Conservation (phyloP, 345 rosid species). For the Fremontodendron californicum region DNA sequence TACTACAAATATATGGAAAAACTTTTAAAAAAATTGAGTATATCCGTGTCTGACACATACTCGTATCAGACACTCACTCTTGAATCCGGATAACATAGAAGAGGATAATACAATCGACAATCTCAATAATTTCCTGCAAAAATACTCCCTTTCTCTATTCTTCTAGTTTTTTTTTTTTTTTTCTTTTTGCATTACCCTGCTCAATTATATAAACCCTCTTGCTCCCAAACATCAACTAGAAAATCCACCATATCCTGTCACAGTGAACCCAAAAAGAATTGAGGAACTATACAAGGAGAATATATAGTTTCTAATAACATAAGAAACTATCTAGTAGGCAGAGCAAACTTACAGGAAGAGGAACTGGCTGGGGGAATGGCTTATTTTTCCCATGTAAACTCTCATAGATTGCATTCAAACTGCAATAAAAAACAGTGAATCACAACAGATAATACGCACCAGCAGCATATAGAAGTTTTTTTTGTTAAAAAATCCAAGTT, state of each 20-base stretch:
- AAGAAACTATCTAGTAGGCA: neutral
- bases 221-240: constrained; percentile 64
- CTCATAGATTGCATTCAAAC: constrained; percentile 63
- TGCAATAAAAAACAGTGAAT: constrained; percentile 17
- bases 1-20: too few relatives aligned
- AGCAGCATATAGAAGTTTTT: neutral
- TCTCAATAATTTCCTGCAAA: neutral
- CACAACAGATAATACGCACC: neutral
- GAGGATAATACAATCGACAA: neutral
- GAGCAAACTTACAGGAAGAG: constrained; percentile 55
- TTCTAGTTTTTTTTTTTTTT: neutral
- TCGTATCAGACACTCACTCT: too few relatives aligned
- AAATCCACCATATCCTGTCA: constrained; percentile 62
- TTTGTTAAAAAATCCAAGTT: too few relatives aligned
- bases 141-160: neutral
- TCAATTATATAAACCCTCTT: constrained; percentile 54
- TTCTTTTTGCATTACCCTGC: neutral
- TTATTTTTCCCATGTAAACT: constrained; percentile 49
- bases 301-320: neutral
- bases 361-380: constrained; percentile 52
- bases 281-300: neutral
- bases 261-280: neutral
- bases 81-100: too few relatives aligned
- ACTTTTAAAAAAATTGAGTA: too few relatives aligned
- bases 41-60: too few relatives aligned